Conservation (phyloP, 2,329 filamentous ascomycete genomes). For the Trichoderma hamatum region DNA sequence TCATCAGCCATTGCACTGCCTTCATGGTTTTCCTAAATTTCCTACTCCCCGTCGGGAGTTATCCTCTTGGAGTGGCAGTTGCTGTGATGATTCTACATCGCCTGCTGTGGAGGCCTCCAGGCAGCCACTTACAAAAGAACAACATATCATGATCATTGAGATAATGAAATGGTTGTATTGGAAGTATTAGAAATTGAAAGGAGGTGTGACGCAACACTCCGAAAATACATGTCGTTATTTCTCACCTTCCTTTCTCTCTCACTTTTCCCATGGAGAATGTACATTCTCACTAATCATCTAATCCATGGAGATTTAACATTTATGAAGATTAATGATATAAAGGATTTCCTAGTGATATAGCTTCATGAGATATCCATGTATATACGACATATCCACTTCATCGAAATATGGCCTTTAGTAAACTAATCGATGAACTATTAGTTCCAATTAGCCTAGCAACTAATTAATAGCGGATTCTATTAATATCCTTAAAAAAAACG, state of each 20-base stretch:
- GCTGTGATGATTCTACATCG: not conserved
- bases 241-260: not conserved
- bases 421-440: not conserved
- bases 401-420: not conserved
- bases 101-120: not conserved
- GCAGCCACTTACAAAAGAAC: not conserved
- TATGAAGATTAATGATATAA: not conserved
- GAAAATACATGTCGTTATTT: not conserved
- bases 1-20: not conserved
- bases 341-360: not conserved
- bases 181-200: not conserved
- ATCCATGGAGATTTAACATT: not conserved
- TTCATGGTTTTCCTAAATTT: not conserved
- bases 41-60: not conserved
- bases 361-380: not conserved
- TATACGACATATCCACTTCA: not conserved
- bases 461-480: not conserved
- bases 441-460: not conserved
- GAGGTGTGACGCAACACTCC: not conserved
- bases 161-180: not conserved
- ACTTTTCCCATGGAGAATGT: not conserved
- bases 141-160: not conserved
- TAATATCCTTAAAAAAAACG: not conserved
- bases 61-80: not conserved
- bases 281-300: not conserved